Evolutionary conservation across 2,329 filamentous ascomycete species (phyloP), one percentile per base, ranked within the genome.

Genomic region (Alternaria novae-zelandiae): DNA sequence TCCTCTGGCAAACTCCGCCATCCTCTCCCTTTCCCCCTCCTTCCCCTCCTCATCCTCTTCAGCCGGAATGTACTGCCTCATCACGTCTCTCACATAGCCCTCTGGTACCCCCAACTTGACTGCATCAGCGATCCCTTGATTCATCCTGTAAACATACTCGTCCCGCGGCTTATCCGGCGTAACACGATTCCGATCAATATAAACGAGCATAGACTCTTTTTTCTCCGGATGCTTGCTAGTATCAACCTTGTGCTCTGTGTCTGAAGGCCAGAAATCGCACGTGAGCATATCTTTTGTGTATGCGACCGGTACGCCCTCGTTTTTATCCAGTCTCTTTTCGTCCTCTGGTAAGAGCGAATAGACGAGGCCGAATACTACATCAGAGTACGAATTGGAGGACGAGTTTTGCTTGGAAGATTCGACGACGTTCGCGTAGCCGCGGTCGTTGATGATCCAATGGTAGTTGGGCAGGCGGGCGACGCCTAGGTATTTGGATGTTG

Each of bases 401-500:
- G 36, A 41, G 28, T 23, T 36, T 15, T 21, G 17, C 28, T 53
- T n/a, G 17, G 6, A 21, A 68, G 51, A 28, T 32, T 70, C 74
- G 25, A 88, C 84, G n/a, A 92, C 81, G 73, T 92, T 93, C 43
- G 90, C 90, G 74, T 89, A 91, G 13, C 89, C 89, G 2, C 89
- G 84, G 49, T 82, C 78, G 73, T 89, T 90, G 81, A 93, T 91
- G 57, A 90, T 83, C 89, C 89, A 93, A 47, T 77, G 80, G 82
- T 88, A 90, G 44, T 82, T 81, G 1, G 76, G 73, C 4, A 93
- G 83, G 20, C 85, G 79, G 4, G 84, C 90, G 54, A 91, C 80
- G 46, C 88, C 88, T 7, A 88, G 74, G 57, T 87, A 86, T 12
- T 75, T 79, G 3, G 87, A 87, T 13, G 74, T 76, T 2, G 85